phyloP scores from a whole-genome alignment of 2,329 filamentous ascomycete genomes.

The Paecilomyces sp. region DNA sequence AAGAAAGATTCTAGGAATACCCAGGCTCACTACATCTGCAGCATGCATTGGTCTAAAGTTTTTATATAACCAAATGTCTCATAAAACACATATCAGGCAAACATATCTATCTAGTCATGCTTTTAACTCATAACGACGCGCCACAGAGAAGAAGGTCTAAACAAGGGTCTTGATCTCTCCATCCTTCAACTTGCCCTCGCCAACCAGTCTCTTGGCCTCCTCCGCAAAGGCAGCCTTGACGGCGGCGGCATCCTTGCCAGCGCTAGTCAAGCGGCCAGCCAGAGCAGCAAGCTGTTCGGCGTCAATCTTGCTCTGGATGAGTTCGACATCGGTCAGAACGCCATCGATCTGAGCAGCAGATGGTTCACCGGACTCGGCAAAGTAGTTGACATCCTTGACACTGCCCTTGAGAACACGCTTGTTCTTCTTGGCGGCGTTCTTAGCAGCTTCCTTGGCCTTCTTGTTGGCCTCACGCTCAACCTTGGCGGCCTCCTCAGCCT shows the following conservation, averaged over 20 bases:
- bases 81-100: background rate
- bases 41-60: background rate
- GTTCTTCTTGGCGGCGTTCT: constrained; percentile 99
- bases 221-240: constrained; percentile 78
- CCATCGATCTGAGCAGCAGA: constrained; percentile 72
- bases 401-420: constrained; percentile 92
- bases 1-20: background rate
- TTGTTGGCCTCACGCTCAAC: constrained; percentile 73
- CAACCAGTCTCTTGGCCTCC: constrained; percentile 71
- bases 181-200: constrained; percentile 77
- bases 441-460: constrained; percentile 97
- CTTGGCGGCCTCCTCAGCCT: constrained; percentile 83
- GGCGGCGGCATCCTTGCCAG: constrained; percentile 68
- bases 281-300: constrained; percentile 81
- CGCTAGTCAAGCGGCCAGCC: constrained; percentile 69
- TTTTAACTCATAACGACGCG: background rate
- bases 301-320: constrained; percentile 81
- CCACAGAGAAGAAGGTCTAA: constrained; percentile 7
- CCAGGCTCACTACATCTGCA: background rate
- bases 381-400: constrained; percentile 98
- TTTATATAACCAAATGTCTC: background rate
- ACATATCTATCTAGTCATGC: background rate
- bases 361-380: constrained; percentile 61
- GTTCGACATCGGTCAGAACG: constrained; percentile 78
- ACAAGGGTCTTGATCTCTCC: constrained; percentile 62